Conservation (phyloP, 2,329 filamentous ascomycete genomes). For the Diaporthe caulivora region DNA sequence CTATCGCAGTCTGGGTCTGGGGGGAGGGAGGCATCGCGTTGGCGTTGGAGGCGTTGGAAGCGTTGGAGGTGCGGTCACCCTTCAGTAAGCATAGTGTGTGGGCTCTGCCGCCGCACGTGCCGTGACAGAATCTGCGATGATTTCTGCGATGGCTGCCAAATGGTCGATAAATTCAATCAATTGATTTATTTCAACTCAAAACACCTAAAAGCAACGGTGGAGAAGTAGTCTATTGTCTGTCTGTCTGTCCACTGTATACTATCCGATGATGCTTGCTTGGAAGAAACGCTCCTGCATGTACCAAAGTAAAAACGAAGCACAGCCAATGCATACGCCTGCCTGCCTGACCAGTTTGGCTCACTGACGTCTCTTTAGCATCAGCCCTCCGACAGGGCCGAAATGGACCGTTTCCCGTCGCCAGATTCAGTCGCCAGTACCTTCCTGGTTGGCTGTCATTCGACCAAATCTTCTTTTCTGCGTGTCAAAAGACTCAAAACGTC, state of each 20-base stretch:
- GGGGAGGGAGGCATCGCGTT: conserved; percentile 1
- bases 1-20: conserved; percentile 1
- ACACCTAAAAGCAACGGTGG: not conserved
- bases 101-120: not conserved
- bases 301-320: no score
- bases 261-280: not conserved
- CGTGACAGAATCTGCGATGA: not conserved
- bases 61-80: not conserved
- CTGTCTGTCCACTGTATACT: not conserved
- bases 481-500: not conserved
- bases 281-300: not conserved
- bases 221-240: not conserved
- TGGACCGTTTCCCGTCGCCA: not conserved
- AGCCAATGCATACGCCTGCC: not conserved
- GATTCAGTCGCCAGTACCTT: not conserved
- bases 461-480: not conserved
- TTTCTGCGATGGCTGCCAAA: not conserved
- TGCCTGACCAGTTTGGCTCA: not conserved
- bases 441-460: conserved; percentile 1
- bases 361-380: not conserved
- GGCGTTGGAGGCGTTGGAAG: not conserved
- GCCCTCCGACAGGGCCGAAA: not conserved
- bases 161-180: conserved; percentile 28
- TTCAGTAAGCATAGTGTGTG: not conserved
- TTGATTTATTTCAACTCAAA: not conserved